Percentiles rank a stretch among this genome's conserved stretches.
Evolutionary conservation across 2,329 filamentous ascomycete species (phyloP).

Genomic region (Fusarium keratoplasticum): DNA sequence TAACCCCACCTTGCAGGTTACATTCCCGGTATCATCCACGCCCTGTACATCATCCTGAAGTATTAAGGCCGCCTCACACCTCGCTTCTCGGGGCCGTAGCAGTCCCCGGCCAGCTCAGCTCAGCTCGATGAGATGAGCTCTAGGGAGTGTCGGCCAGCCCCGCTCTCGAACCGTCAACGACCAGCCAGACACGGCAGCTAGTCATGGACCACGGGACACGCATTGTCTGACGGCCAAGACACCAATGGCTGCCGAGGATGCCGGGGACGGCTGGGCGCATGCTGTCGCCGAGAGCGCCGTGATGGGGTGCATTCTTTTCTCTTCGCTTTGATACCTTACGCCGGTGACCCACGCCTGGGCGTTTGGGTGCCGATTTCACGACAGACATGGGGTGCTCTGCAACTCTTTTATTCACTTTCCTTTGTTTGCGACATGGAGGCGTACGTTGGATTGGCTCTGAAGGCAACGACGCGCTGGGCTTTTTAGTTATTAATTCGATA

Average conservation of each 20-base stretch:
- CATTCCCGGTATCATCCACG: slow-evolving; percentile 90
- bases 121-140: slow-evolving; percentile 7
- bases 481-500: slow-evolving; percentile 47
- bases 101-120: slow-evolving; percentile 14
- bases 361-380: slow-evolving; percentile 33
- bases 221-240: slow-evolving; percentile 32
- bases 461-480: slow-evolving; percentile 41
- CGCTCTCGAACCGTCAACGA: slow-evolving; percentile 23
- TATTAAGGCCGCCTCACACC: slow-evolving; percentile 66
- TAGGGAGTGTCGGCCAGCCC: slow-evolving; percentile 15
- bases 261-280: slow-evolving; percentile 18
- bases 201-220: slow-evolving; percentile 17
- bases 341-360: slow-evolving; percentile 29
- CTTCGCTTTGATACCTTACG: slow-evolving; percentile 32
- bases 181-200: slow-evolving; percentile 21
- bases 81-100: slow-evolving; percentile 22
- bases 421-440: slow-evolving; percentile 38
- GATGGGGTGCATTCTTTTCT: slow-evolving; percentile 24
- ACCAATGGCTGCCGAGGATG: slow-evolving; percentile 33
- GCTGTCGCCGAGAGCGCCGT: slow-evolving; percentile 14
- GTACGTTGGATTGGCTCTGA: slow-evolving; percentile 42
- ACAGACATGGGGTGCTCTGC: slow-evolving; percentile 29
- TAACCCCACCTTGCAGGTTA: slow-evolving; percentile 54
- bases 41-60: slow-evolving; percentile 92
- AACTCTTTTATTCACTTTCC: slow-evolving; percentile 17